These are phyloP conservation scores for Celoporthe dispersa DNA, from an alignment of 2,329 filamentous ascomycete genomes.

Conservation along the genomic window DNA sequence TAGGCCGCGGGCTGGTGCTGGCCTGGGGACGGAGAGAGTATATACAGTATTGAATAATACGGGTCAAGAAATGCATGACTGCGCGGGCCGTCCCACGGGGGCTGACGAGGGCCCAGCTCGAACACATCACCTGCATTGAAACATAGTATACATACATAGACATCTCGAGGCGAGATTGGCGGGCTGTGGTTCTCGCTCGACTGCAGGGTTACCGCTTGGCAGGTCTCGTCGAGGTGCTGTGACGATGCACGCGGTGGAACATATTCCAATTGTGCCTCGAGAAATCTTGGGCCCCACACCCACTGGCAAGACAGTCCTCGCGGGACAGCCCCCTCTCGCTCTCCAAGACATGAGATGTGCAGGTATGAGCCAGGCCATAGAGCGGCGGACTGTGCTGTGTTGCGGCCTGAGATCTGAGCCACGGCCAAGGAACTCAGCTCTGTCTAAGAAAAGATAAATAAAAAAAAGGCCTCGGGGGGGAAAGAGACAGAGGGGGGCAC, in stretches of 20 bases:
- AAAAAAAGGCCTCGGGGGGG: neutral
- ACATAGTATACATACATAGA: neutral
- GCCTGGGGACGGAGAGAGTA: neutral
- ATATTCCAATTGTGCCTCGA: neutral
- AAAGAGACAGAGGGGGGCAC: no score
- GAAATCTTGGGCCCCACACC: neutral
- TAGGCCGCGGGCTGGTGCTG: no score
- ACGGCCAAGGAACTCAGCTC: neutral
- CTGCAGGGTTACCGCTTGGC: constrained; percentile 1
- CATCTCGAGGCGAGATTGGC: neutral
- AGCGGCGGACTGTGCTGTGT: no score
- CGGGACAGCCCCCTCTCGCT: neutral
- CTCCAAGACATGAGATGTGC: neutral
- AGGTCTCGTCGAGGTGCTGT: neutral
- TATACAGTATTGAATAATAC: neutral
- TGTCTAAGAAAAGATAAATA: neutral
- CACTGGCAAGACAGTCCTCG: neutral
- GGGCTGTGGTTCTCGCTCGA: neutral
- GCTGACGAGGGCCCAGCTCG: neutral
- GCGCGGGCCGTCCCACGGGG: neutral
- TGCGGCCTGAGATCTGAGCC: no score
- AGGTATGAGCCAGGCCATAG: neutral
- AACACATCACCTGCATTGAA: neutral
- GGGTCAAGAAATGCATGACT: neutral
- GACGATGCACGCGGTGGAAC: neutral